Evolutionary conservation across 306 rosid genomes (phyloP).

Genomic region (Vigna reflexopilosa): DNA sequence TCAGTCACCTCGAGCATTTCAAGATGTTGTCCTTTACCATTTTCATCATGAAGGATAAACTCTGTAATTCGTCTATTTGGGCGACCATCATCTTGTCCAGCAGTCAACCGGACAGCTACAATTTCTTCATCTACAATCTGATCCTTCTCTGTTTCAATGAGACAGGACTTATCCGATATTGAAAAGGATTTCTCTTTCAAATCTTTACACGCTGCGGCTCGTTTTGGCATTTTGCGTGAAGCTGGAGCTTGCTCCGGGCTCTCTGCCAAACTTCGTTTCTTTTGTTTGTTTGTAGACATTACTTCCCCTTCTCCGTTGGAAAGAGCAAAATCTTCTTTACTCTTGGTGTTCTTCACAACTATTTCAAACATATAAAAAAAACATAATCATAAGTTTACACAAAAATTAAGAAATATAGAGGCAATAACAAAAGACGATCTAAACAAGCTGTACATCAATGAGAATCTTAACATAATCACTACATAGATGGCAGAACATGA

Average conservation of each 20-base stretch:
- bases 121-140: constrained; percentile 68
- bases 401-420: not conserved
- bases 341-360: constrained; percentile 51
- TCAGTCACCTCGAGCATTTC: constrained; percentile 85
- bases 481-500: not conserved
- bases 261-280: constrained; percentile 62
- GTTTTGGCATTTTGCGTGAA: constrained; percentile 79
- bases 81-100: constrained; percentile 60
- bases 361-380: not conserved
- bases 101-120: constrained; percentile 69
- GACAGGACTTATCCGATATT: constrained; percentile 58
- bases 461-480: not conserved
- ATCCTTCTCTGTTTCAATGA: constrained; percentile 67
- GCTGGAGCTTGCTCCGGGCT: constrained; percentile 54
- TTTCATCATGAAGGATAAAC: constrained; percentile 75
- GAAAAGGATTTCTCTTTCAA: constrained; percentile 69
- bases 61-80: constrained; percentile 81
- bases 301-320: constrained; percentile 41
- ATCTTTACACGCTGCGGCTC: constrained; percentile 79
- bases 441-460: not conserved
- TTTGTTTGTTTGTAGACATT: constrained; percentile 50
- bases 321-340: constrained; percentile 34
- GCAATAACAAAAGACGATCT: constrained; percentile 6
- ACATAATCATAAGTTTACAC: not conserved
- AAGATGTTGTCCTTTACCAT: constrained; percentile 66